Evolutionary conservation across 208 protist species (phyloP).

Genomic region (Leishmania lainsoni): DNA sequence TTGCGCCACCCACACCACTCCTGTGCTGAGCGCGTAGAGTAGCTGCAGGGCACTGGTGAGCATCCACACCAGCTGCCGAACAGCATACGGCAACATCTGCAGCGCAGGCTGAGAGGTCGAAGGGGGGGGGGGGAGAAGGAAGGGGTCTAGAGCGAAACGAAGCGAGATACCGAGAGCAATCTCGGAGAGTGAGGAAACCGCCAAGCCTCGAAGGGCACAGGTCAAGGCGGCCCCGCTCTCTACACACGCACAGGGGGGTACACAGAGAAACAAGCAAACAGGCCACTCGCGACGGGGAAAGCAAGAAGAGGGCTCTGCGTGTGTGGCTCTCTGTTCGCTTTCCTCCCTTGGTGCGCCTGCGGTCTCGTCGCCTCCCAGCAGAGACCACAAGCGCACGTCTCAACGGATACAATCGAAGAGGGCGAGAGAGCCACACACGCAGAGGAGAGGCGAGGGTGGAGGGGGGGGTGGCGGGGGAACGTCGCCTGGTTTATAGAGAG

Average conservation of each 20-base stretch:
- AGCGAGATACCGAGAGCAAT: not conserved
- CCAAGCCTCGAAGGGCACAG: not conserved
- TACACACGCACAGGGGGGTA: not conserved
- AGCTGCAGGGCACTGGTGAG: slow-evolving; percentile 48
- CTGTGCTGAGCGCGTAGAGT: slow-evolving; percentile 53
- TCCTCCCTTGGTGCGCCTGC: not conserved
- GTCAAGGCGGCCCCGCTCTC: not conserved
- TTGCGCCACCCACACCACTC: slow-evolving; percentile 56
- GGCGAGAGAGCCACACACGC: no score
- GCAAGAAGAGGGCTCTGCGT: no score
- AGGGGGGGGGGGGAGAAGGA: not conserved
- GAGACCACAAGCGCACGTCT: no score
- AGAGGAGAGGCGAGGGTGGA: no score
- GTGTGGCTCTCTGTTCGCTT: not conserved
- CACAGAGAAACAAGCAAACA: not conserved
- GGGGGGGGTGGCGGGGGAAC: not conserved
- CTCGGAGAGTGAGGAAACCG: not conserved
- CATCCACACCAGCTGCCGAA: slow-evolving; percentile 69
- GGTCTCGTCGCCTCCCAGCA: no score
- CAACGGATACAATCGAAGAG: no score
- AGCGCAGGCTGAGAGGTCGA: not conserved
- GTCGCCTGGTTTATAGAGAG: no score
- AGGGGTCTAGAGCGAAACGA: not conserved
- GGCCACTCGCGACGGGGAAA: no score
- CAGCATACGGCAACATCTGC: slow-evolving; percentile 45